Evolutionary conservation across 169 alveolate species (phyloP).

Genomic region (Condylostoma magnum): DNA sequence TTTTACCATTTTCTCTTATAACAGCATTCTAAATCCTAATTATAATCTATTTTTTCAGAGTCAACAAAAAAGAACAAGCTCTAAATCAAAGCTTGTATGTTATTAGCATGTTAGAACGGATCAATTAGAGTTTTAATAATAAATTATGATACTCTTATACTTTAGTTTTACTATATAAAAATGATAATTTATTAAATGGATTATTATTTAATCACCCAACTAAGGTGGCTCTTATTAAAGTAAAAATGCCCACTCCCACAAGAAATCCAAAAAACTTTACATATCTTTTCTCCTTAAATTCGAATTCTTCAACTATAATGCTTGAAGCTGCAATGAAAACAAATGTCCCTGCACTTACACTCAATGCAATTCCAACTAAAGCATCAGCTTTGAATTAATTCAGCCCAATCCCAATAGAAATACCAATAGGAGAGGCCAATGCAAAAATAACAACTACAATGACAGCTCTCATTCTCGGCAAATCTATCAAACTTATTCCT

Average conservation of each 20-base stretch:
- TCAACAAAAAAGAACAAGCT: too few relatives aligned
- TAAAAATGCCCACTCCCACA: not conserved
- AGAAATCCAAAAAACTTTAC: slow-evolving; percentile 9
- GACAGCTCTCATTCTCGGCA: not conserved
- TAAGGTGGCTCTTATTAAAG: not conserved
- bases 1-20: too few relatives aligned
- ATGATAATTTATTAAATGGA: not conserved
- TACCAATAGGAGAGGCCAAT: slow-evolving; percentile 12
- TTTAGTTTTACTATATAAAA: not conserved
- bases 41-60: too few relatives aligned
- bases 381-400: not conserved
- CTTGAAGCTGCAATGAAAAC: slow-evolving; percentile 6
- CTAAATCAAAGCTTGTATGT: too few relatives aligned
- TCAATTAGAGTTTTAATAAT: not conserved
- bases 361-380: not conserved
- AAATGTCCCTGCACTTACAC: slow-evolving; percentile 24
- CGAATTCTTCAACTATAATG: slow-evolving; percentile 21
- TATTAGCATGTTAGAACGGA: too few relatives aligned
- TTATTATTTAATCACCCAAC: not conserved
- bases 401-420: slow-evolving; percentile 10
- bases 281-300: not conserved
- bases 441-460: slow-evolving; percentile 6
- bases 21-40: too few relatives aligned
- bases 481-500: slow-evolving; percentile 5
- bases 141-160: not conserved